phyloP scores from a whole-genome alignment of 805 yeast genomes.

The Debaryomyces prosopidis region DNA sequence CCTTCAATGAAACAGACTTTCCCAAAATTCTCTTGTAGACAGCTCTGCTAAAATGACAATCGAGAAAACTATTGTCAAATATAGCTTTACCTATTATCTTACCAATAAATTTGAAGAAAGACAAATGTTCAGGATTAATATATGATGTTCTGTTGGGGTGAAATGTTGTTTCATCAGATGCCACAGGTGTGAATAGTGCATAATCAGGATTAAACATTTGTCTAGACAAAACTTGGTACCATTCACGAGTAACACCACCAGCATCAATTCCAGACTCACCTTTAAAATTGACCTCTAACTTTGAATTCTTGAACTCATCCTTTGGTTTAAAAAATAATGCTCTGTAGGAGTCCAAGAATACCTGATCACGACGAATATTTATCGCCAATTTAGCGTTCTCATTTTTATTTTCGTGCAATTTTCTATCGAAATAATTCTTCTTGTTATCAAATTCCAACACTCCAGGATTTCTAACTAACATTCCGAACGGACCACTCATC shows the following conservation, averaged over 20 bases:
- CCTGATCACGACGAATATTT: slow-evolving; percentile 82
- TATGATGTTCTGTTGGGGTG: slow-evolving; percentile 93
- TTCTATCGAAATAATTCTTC: slow-evolving; percentile 77
- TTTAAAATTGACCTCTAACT: slow-evolving; percentile 77
- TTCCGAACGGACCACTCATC: slow-evolving; percentile 94
- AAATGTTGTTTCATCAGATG: slow-evolving; percentile 89
- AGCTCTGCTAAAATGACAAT: slow-evolving; percentile 93
- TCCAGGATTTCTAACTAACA: slow-evolving; percentile 83
- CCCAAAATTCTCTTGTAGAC: slow-evolving; percentile 88
- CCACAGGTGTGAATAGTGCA: slow-evolving; percentile 87
- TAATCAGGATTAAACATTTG: slow-evolving; percentile 97
- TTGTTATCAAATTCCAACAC: slow-evolving; percentile 95
- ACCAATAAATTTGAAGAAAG: slow-evolving; percentile 93
- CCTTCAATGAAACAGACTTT: slow-evolving; percentile 78
- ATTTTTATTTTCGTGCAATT: slow-evolving; percentile 55
- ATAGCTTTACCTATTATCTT: slow-evolving; percentile 93
- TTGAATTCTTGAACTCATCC: slow-evolving; percentile 70
- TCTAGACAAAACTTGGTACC: slow-evolving; percentile 92
- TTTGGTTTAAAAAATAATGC: slow-evolving; percentile 75
- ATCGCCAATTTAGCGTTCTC: slow-evolving; percentile 54
- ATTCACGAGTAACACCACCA: slow-evolving; percentile 96
- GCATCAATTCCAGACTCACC: slow-evolving; percentile 98
- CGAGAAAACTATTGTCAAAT: slow-evolving; percentile 79
- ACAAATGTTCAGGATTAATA: slow-evolving; percentile 89
- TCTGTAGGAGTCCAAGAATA: slow-evolving; percentile 87